Evolutionary conservation across 106 monocot species (phyloP), one percentile per base, ranked within the genome.

Genomic region (Posidonia australis): DNA sequence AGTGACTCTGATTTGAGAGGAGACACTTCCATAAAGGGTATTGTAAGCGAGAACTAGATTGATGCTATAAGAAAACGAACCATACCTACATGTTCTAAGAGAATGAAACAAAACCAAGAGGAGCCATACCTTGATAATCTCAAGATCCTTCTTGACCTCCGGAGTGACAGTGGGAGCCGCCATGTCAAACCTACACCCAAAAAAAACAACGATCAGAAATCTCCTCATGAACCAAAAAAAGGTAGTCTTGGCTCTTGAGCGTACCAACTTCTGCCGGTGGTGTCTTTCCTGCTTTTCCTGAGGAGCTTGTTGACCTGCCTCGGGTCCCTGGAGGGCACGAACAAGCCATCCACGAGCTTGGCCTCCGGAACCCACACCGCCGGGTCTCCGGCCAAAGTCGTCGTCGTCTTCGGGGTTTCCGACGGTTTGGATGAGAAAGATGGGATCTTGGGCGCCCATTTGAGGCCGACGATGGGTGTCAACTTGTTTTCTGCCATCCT

Each of bases 121-220:
- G n/a, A n/a, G n/a, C 18, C 58, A 46, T 16, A 90, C 94, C 89
- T 84, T 90, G 17, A 96, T 57, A 66, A 96, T 76, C 67, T 96
- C 82, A 13, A 96, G 84, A 78, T 96, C 94, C 56, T 80, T 86
- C 80, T 96, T 96, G 31, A 90, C 14, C 62, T 86, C 90, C 10
- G 90, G 87, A 13, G 94, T 96, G 28, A 96, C 70, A 5, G 74
- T 79, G 9, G 90, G 83, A 16, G 94, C 94, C 13, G 94, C 84
- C 90, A 96, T 96, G 32, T 90, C 94, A 66, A 96, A 96, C 94
- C 94, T 96, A 64, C 22, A 27, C 26, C 46, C 44, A 5, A 58
- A 10, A 54, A 23, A 57, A 22, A 10, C 9, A 68, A 0, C 43
- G 9, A 77, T 20, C 20, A 43, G 46, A 53, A 53, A 63, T 13